Base-by-base conservation (phyloP, 1,284 basidiomycete genomes). In the Microbotryum violaceum region DNA sequence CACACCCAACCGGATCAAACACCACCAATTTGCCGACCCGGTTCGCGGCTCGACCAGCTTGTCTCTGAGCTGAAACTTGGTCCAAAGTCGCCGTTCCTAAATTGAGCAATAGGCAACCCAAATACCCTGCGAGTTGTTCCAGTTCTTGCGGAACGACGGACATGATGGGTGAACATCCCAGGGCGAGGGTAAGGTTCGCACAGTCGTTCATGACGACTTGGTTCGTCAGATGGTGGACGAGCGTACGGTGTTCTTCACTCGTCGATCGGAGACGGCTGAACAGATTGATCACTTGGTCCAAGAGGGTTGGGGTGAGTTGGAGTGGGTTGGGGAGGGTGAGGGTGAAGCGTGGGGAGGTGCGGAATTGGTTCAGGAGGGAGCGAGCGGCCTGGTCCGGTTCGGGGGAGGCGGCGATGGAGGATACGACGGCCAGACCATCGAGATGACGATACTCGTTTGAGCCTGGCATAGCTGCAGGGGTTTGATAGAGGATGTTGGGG, bases 1-100 rank as follows among this genome's bases (percentile, higher is more conserved):
- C 92, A 0, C 93, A 83, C 4, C 91, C 94, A 6, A 97, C 94
- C 2, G 93, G 93, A 75, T 97, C 93, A 67, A 96, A 90, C 0
- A 97, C 81, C 4, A 97, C 77, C 3, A 92, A 91, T 72, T 88
- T 91, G 67, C 80, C 79, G 60, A 82, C 82, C 46, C 79, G 72
- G 71, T 94, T 93, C 10, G 88, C 89, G 63, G 79, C 78, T 60
- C 74, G 73, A 78, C 89, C 91, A 1, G 89, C 91, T 9, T 82
- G 79, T n/a, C 86, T 75, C 88, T 96, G 94, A 25, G 89, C 87
- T 49, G 85, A 80, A 6, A 74, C 65, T 45, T 75, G 71, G 56
- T 85, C 81, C 49, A 78, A 77, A 6, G 76, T 77, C 72, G 97
- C 82, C 1, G 93, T 97, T 16, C 93, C 93, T 68, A 96, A 89